These are phyloP conservation scores for Acarospora socialis DNA, from an alignment of 2,329 filamentous ascomycete genomes.

Conservation along the genomic window DNA sequence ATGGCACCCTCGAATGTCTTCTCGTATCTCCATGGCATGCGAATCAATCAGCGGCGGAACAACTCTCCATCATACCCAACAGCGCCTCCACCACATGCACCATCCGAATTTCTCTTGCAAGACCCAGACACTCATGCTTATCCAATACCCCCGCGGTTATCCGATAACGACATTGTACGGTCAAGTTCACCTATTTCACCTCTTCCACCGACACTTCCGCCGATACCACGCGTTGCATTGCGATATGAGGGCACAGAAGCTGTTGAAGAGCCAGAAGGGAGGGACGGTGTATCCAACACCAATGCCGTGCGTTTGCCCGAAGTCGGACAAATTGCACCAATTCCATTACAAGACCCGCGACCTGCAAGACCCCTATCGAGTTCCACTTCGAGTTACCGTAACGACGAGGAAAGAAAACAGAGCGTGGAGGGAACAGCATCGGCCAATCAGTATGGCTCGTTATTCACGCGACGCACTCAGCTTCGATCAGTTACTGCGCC, in stretches of 20 bases:
- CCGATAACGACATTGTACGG: slow-evolving; percentile 1
- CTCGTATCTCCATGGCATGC: slow-evolving; percentile 14
- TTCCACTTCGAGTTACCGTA: no score
- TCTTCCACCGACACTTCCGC: slow-evolving; percentile 20
- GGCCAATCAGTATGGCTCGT: no score
- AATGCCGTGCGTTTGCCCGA: no score
- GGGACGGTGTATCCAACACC: no score
- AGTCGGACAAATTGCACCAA: no score
- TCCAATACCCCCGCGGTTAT: background rate
- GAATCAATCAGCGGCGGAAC: slow-evolving; percentile 13
- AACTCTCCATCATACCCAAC: slow-evolving; percentile 7
- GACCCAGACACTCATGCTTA: background rate
- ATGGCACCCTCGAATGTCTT: slow-evolving; percentile 11
- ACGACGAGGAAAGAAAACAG: no score
- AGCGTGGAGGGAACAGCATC: no score
- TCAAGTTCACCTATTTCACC: slow-evolving; percentile 13
- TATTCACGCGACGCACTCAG: no score
- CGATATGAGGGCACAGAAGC: slow-evolving; percentile 5
- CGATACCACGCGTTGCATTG: slow-evolving; percentile 21
- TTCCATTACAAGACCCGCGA: no score
- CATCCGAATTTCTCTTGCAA: no score
- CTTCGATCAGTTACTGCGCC: no score
- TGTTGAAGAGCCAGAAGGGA: background rate
- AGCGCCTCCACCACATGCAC: background rate
- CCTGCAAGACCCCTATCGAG: no score